phyloP scores from a whole-genome alignment of 768 basidiomycete species.

The Boletellus ananas region DNA sequence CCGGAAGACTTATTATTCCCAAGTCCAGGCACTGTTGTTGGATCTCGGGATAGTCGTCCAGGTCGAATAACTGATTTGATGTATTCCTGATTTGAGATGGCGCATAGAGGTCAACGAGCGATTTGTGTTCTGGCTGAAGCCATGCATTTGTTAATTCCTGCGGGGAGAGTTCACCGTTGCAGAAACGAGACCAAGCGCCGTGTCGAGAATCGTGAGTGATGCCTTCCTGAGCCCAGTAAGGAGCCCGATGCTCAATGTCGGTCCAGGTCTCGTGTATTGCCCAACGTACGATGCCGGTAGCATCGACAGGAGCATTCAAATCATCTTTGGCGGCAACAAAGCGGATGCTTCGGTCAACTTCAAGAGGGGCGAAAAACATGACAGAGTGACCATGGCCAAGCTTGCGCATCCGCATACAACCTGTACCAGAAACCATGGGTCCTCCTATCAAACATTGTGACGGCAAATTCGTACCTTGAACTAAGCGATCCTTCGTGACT shows the following conservation, averaged over 20 bases:
- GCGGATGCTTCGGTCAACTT: constrained; percentile 38
- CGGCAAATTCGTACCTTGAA: too few relatives aligned
- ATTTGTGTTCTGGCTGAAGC: constrained; percentile 36
- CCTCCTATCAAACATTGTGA: too few relatives aligned
- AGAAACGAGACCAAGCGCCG: constrained; percentile 13
- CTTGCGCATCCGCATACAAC: constrained; percentile 53
- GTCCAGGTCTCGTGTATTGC: constrained; percentile 40
- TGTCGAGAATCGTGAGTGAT: constrained; percentile 6
- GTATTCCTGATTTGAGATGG: neutral
- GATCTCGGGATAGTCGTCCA: constrained; percentile 2
- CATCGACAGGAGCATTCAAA: neutral
- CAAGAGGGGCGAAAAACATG: constrained; percentile 42
- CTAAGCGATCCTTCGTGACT: too few relatives aligned
- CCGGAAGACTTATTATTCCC: constrained; percentile 5
- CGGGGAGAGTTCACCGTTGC: neutral
- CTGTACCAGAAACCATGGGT: too few relatives aligned
- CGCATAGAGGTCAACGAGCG: constrained; percentile 34
- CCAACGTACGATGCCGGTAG: constrained; percentile 40
- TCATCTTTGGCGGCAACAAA: constrained; percentile 11
- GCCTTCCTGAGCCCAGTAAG: constrained; percentile 41
- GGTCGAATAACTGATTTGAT: neutral
- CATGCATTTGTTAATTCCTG: constrained; percentile 21
- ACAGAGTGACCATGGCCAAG: constrained; percentile 44
- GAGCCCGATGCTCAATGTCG: constrained; percentile 34
- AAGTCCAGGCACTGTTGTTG: constrained; percentile 7